Evolutionary conservation across 148 eudicot species (phyloP).

Genomic region (Fagopyrum homotropicum): DNA sequence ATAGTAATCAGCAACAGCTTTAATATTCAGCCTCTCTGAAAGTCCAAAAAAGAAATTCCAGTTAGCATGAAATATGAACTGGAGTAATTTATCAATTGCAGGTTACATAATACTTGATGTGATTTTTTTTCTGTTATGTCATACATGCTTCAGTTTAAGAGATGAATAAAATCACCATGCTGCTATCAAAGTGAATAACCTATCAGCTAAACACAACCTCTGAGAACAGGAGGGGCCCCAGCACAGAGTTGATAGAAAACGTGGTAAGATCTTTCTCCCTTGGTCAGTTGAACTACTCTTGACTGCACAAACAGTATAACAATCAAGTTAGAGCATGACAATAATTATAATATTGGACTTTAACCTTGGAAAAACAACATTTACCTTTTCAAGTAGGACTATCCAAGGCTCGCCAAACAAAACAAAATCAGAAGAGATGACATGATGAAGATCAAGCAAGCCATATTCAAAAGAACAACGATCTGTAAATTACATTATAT

Average conservation of each 20-base stretch:
- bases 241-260: conserved; percentile 92
- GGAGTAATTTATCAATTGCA: neutral
- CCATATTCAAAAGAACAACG: neutral
- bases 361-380: neutral
- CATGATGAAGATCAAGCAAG: neutral
- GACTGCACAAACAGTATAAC: conserved; percentile 54
- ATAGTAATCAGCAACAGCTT: conserved; percentile 48
- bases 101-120: neutral
- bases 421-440: conserved; percentile 10
- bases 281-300: conserved; percentile 80
- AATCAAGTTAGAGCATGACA: neutral
- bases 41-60: neutral
- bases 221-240: conserved; percentile 76
- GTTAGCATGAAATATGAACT: neutral
- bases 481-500: neutral
- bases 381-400: conserved; percentile 95
- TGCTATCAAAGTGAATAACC: neutral
- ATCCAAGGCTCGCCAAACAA: conserved; percentile 20
- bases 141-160: neutral
- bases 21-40: conserved; percentile 70
- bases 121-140: neutral
- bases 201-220: conserved; percentile 41
- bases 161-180: neutral
- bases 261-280: conserved; percentile 90
- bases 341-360: conserved; percentile 4